phyloP scores from a whole-genome alignment of 2,329 filamentous ascomycete genomes.

The Alternaria rosae region DNA sequence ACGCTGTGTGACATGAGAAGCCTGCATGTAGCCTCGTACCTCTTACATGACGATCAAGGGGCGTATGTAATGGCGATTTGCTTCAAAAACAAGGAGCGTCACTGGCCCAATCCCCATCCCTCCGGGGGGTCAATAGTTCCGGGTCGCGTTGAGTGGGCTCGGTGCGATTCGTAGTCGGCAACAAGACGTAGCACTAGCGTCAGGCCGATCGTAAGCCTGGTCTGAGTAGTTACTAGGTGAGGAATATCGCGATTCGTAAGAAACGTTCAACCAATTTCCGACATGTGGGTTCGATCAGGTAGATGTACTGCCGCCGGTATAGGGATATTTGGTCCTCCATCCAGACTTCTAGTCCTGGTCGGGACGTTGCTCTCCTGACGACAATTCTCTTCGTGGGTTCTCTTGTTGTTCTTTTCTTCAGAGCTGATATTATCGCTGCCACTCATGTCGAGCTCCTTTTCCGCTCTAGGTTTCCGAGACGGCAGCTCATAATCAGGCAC shows the following conservation, averaged over 20 bases:
- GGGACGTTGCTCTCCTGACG: background rate
- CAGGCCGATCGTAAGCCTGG: background rate
- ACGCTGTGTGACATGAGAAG: background rate
- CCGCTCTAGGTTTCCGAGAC: background rate
- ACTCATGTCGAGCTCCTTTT: background rate
- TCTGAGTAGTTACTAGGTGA: background rate
- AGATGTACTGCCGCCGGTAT: background rate
- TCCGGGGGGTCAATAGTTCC: background rate
- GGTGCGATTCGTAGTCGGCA: background rate
- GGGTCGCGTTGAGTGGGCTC: background rate
- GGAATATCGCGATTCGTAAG: background rate
- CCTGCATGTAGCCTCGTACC: background rate
- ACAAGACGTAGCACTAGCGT: background rate
- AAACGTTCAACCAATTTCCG: background rate
- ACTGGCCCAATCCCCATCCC: background rate
- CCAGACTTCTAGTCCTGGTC: background rate
- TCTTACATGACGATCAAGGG: background rate
- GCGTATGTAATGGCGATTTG: background rate
- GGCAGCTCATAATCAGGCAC: background rate
- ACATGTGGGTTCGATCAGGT: background rate
- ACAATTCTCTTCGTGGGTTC: background rate
- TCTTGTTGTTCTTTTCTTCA: background rate
- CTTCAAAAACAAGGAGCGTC: background rate
- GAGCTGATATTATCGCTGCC: background rate
- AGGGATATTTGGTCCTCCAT: background rate